Conservation (phyloP, 2,329 filamentous ascomycete genomes). For the Rutstroemia sp. region DNA sequence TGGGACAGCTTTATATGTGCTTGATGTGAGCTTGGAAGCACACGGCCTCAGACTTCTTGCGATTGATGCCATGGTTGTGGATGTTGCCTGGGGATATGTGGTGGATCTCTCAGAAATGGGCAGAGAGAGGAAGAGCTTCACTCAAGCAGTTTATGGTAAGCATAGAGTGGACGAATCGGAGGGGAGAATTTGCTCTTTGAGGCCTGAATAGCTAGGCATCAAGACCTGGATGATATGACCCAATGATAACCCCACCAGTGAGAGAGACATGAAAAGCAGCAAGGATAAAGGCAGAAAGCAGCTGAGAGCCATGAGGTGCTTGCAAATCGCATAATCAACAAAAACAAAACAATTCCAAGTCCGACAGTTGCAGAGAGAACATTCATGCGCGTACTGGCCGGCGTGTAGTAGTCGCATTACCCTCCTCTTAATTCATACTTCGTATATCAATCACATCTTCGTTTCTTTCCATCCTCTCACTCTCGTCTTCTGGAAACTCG, state of each 20-base stretch:
- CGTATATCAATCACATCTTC: too few species aligned
- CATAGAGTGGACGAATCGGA: neutral
- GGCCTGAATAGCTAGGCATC: neutral
- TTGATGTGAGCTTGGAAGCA: constrained; percentile 20
- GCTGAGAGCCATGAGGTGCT: too few species aligned
- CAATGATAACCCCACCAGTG: neutral
- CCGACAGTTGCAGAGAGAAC: neutral
- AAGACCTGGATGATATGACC: too few species aligned
- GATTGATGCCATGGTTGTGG: constrained; percentile 50
- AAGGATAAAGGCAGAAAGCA: neutral
- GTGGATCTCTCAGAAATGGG: neutral
- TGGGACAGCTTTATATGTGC: constrained; percentile 15
- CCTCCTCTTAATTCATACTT: neutral
- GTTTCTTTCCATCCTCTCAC: too few species aligned
- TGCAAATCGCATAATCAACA: too few species aligned
- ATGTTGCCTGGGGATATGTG: neutral
- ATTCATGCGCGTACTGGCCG: neutral
- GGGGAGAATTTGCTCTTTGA: too few species aligned
- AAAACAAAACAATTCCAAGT: too few species aligned
- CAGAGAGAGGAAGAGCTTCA: neutral
- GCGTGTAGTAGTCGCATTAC: neutral
- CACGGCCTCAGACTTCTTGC: constrained; percentile 38
- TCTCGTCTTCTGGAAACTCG: neutral
- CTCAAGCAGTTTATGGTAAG: neutral
- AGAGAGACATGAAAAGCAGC: neutral